Evolutionary conservation across 2,329 filamentous ascomycete genomes (phyloP), one percentile per base, ranked within the genome.

Genomic region (Fusarium ramigenum): DNA sequence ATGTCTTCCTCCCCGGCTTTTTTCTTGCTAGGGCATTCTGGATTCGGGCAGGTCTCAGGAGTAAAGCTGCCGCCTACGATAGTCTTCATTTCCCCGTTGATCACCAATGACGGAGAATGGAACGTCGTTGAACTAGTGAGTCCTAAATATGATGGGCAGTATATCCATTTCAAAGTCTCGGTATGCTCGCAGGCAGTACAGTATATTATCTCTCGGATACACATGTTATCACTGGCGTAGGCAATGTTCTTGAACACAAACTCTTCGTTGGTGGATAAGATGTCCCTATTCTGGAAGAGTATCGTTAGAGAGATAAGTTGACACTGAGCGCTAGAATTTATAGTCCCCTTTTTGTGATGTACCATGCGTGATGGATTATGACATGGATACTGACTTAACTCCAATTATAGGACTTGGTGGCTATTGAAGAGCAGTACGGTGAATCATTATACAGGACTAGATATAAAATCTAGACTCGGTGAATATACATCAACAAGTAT

Each of bases 391-490:
- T 9, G 34, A 16, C 19, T 18, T 9, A 0, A n/a, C 0, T 14
- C 11, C 8, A 2, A 12, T 40, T 9, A 16, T n/a, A 16, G 4
- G 7, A 1, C 7, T 10, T 39, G 4, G 5, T 54, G 15, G 9
- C 2, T 14, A 30, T 2, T 21, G 18, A 28, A 16, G 10, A 5
- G 0, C 8, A 7, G 10, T 5, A 3, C 7, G 4, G 8, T 21
- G n/a, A 25, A 11, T 52, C 4, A 9, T 9, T 19, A 1, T 3
- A 2, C 19, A 4, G 0, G 0, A 3, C 1, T 2, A 11, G 18
- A 11, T 10, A 14, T 5, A 23, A 4, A 19, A 2, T 25, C 6
- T 6, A 8, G 18, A 11, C 3, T 25, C 2, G 10, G 3, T 19
- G 12, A 36, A 21, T 21, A 7, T 6, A 16, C 18, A 34, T 4